Percentiles rank a stretch among this genome's conserved stretches.
These are phyloP conservation scores for Lactarius evosmus DNA, from an alignment of 768 basidiomycete species.

Conservation along the genomic window DNA sequence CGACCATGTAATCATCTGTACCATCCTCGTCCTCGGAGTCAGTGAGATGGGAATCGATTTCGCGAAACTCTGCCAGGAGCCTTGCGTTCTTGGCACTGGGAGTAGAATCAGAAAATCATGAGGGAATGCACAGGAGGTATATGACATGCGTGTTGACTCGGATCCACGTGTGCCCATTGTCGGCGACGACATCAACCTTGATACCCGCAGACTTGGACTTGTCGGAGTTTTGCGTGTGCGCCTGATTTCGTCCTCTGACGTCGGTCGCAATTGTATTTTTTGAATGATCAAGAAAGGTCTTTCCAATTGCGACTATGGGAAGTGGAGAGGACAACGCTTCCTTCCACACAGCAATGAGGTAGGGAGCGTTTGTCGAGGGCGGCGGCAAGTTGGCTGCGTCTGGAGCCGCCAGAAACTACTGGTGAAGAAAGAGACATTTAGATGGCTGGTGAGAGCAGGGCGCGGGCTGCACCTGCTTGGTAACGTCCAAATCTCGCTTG, in stretches of 20 bases:
- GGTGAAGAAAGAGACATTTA: slow-evolving; percentile 15
- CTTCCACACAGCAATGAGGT: slow-evolving; percentile 78
- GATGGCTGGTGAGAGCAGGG: slow-evolving; percentile 18
- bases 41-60: slow-evolving; percentile 78
- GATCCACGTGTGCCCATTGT: slow-evolving; percentile 74
- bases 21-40: slow-evolving; percentile 48
- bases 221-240: slow-evolving; percentile 15
- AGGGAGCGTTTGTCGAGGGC: slow-evolving; percentile 74
- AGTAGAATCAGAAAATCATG: slow-evolving; percentile 10
- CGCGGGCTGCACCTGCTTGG: slow-evolving; percentile 39
- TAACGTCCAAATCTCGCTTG: slow-evolving; percentile 41
- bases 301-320: slow-evolving; percentile 59
- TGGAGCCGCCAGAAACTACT: slow-evolving; percentile 64
- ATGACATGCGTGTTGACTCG: slow-evolving; percentile 79
- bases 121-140: slow-evolving; percentile 10
- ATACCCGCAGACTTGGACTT: slow-evolving; percentile 34
- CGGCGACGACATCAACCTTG: slow-evolving; percentile 80
- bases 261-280: neutral
- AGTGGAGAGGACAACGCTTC: slow-evolving; percentile 61
- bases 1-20: slow-evolving; percentile 4
- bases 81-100: slow-evolving; percentile 72
- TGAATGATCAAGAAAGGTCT: slow-evolving; percentile 41
- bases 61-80: slow-evolving; percentile 74
- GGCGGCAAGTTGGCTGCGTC: slow-evolving; percentile 45
- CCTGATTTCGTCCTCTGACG: slow-evolving; percentile 17